phyloP scores from a whole-genome alignment of 2,329 filamentous ascomycete species.

The Fusarium dimerum region DNA sequence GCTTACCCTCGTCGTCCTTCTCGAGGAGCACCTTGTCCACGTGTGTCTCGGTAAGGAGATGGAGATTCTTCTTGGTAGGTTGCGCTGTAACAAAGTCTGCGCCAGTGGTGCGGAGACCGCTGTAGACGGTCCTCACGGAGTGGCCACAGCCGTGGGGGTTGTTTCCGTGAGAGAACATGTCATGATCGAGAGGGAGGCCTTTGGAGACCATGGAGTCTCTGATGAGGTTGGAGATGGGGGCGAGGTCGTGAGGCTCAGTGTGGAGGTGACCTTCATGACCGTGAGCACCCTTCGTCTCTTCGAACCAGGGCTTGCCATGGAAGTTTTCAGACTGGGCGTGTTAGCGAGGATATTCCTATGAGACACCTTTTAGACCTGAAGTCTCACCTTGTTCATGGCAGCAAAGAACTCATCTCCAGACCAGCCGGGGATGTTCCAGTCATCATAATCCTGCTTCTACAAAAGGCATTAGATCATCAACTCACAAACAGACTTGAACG shows the following conservation, averaged over 20 bases:
- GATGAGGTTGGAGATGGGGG: slow-evolving; percentile 57
- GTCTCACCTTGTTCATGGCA: slow-evolving; percentile 54
- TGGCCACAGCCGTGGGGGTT: slow-evolving; percentile 58
- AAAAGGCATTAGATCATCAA: not conserved
- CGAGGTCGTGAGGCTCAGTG: slow-evolving; percentile 58
- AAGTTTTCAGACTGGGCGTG: slow-evolving; percentile 53
- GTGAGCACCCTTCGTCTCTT: slow-evolving; percentile 48
- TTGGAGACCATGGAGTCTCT: slow-evolving; percentile 55
- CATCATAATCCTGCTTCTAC: slow-evolving; percentile 49
- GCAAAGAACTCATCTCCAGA: slow-evolving; percentile 57
- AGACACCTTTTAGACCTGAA: not conserved
- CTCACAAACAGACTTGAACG: no score
- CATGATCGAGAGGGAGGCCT: slow-evolving; percentile 55
- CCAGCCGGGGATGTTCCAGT: slow-evolving; percentile 58
- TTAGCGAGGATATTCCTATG: no score
- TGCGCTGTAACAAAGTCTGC: slow-evolving; percentile 52
- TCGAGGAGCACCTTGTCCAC: slow-evolving; percentile 56
- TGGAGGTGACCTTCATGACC: slow-evolving; percentile 54
- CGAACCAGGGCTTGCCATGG: slow-evolving; percentile 58
- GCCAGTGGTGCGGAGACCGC: slow-evolving; percentile 53
- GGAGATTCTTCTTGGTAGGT: slow-evolving; percentile 44
- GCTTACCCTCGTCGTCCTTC: slow-evolving; percentile 30
- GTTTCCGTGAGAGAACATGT: slow-evolving; percentile 58
- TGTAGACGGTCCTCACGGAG: slow-evolving; percentile 51
- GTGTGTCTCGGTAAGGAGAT: slow-evolving; percentile 47